Evolutionary conservation across 2,329 filamentous ascomycete species (phyloP).

Genomic region (Cladosporium austrohemisphaericum): DNA sequence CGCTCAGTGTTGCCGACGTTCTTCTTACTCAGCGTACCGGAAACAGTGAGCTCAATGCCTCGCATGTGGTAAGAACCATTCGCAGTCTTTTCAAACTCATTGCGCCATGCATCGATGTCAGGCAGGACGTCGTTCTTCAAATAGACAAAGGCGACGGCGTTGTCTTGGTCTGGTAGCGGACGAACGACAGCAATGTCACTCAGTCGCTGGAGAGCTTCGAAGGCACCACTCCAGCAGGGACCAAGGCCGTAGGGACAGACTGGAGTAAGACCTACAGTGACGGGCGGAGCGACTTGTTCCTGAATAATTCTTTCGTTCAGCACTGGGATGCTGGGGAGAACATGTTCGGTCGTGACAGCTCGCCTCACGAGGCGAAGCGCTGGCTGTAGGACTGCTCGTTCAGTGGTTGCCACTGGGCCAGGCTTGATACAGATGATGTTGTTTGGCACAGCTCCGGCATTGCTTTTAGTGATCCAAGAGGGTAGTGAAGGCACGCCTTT

Average conservation of each 20-base stretch:
- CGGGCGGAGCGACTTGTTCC: neutral
- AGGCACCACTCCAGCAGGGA: constrained; percentile 3
- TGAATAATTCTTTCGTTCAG: neutral
- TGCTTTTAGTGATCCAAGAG: neutral
- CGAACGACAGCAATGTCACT: neutral
- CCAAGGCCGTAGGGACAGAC: constrained; percentile 8
- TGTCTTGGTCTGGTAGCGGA: neutral
- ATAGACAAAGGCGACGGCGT: constrained; percentile 1
- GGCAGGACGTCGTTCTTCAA: constrained; percentile 1
- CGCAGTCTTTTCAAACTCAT: neutral
- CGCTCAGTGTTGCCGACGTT: no score
- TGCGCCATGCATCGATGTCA: constrained; percentile 5
- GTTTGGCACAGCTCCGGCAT: no score
- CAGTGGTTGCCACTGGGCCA: no score
- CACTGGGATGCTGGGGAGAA: neutral
- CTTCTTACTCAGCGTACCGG: no score
- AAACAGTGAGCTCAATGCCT: no score
- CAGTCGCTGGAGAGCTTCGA: neutral
- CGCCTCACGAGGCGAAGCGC: no score
- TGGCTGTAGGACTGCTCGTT: no score
- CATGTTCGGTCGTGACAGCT: neutral
- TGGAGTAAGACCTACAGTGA: neutral
- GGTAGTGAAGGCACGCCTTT: neutral
- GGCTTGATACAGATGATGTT: no score
- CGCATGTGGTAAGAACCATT: neutral